Base-by-base conservation (phyloP, 805 yeast genomes). In the Yarrowia divulgata region DNA sequence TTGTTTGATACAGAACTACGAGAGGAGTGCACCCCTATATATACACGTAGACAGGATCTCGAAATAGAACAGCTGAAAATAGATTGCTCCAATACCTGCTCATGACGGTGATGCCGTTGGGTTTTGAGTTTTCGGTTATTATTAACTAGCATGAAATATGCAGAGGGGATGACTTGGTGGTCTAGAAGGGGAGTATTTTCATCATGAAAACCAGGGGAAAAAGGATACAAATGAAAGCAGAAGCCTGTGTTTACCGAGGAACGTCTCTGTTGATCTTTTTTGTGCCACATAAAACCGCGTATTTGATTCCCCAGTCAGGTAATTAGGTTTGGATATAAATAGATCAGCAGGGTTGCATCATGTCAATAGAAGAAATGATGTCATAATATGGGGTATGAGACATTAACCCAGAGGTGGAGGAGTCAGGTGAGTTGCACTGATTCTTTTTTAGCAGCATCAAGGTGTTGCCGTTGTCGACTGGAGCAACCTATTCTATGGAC, bases 341-440 rank as follows among this genome's bases (percentile, higher is more conserved):
- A 48, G 52, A 48, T 1, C 35, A 3, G 32, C 35, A 48, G 35
- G 18, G 29, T 19, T 46, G 32, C 50, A 23, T 46, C 50, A 46
- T 19, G 7, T 46, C 32, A 46, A 46, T n/a, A 14, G 16, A 19
- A 19, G 4, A 13, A 12, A 46, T 48, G 52, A 48, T 48, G 52
- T 48, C 52, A 48, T 48, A 29, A 10, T 48, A 29, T 29, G 52
- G 52, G 35, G 52, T 23, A 29, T 48, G 52, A 48, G 52, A 48
- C 18, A 48, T 48, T 48, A 12, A 46, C 3, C 6, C n/a, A 10
- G n/a, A 19, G 1, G 16, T 13, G 16, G 8, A 23, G n/a, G 19
- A 12, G 32, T 19, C 50, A 19, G 16, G 9, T 12, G 32, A 23
- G 32, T 46, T 19, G 32, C 34, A 7, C 4, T 18, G 18, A 3